phyloP scores from a whole-genome alignment of 805 yeast genomes.

The Saccharomycopsis javanensis region DNA sequence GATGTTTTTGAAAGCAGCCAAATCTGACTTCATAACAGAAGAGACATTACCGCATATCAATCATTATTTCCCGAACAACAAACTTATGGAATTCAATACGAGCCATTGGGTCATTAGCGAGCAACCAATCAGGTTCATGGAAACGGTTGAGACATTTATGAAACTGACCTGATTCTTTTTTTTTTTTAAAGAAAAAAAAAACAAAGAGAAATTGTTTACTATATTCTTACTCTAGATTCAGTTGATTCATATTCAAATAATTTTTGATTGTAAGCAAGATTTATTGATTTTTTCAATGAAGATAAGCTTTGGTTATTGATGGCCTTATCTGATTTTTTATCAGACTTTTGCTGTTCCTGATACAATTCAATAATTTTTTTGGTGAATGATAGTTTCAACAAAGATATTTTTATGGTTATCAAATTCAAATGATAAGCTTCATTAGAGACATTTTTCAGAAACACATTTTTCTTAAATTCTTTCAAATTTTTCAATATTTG shows the following conservation, averaged over 20 bases:
- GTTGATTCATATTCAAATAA: background rate
- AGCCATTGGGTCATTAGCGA: conserved; percentile 27
- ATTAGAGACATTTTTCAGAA: background rate
- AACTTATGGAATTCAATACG: conserved; percentile 24
- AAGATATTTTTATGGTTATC: background rate
- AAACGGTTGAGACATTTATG: conserved; percentile 11
- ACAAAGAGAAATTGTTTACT: background rate
- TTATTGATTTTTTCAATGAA: background rate
- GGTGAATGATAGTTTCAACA: background rate
- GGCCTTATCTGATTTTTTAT: background rate
- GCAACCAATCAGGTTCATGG: conserved; percentile 14
- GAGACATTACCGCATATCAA: conserved; percentile 22
- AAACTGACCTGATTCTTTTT: background rate
- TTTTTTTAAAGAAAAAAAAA: background rate
- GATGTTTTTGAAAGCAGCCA: conserved; percentile 35
- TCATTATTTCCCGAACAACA: conserved; percentile 23
- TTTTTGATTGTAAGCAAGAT: background rate
- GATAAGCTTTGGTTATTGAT: background rate
- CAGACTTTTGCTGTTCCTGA: background rate
- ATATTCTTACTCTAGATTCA: background rate
- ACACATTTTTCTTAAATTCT: conserved; percentile 2
- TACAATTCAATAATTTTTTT: background rate
- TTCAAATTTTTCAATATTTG: conserved; percentile 4
- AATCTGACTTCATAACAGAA: conserved; percentile 34
- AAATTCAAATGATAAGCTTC: background rate